A percentile compares a stretch with the other conserved stretches of the same genome.
phyloP scores from a whole-genome alignment of 148 eudicot genomes.

The Diospyros kaki region DNA sequence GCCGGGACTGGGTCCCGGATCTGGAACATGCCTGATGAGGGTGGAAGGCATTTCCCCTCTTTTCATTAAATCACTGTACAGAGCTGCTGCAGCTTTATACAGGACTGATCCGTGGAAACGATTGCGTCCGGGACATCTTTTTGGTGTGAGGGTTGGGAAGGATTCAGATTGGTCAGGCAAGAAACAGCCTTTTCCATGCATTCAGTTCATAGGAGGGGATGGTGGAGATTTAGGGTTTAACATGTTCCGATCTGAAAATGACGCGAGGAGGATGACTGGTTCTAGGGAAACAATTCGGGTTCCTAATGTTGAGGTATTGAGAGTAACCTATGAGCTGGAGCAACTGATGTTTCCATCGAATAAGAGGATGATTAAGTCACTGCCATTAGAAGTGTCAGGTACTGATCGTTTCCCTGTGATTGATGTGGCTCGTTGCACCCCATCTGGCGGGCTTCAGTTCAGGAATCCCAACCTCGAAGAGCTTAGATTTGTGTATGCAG shows the following conservation, averaged over 20 bases:
- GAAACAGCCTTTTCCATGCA: constrained; percentile 55
- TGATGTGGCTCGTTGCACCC: constrained; percentile 47
- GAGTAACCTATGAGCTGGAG: constrained; percentile 60
- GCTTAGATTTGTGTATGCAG: constrained; percentile 53
- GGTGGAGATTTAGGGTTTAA: constrained; percentile 62
- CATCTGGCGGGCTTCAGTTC: constrained; percentile 40
- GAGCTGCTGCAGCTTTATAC: constrained; percentile 57
- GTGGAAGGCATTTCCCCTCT: constrained; percentile 44
- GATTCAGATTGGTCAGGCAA: constrained; percentile 53
- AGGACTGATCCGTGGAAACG: constrained; percentile 68
- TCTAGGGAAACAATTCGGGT: constrained; percentile 44
- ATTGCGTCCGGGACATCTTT: constrained; percentile 46
- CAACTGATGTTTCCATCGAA: constrained; percentile 46
- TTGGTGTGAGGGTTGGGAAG: constrained; percentile 52
- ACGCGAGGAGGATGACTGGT: constrained; percentile 43
- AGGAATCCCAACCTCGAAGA: constrained; percentile 55
- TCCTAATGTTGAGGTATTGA: constrained; percentile 53
- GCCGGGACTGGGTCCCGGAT: constrained; percentile 69
- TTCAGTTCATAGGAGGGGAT: constrained; percentile 60
- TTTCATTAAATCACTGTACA: constrained; percentile 50
- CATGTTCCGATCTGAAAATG: constrained; percentile 46
- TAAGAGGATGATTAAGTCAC: constrained; percentile 44
- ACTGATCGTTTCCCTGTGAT: constrained; percentile 48
- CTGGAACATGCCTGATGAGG: constrained; percentile 49
- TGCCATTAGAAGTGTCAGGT: constrained; percentile 49